A percentile compares a stretch with the other conserved stretches of the same genome.
These are phyloP conservation scores for Aspergillus costaricaensis DNA, from an alignment of 2,329 filamentous ascomycete genomes.

Conservation along the genomic window DNA sequence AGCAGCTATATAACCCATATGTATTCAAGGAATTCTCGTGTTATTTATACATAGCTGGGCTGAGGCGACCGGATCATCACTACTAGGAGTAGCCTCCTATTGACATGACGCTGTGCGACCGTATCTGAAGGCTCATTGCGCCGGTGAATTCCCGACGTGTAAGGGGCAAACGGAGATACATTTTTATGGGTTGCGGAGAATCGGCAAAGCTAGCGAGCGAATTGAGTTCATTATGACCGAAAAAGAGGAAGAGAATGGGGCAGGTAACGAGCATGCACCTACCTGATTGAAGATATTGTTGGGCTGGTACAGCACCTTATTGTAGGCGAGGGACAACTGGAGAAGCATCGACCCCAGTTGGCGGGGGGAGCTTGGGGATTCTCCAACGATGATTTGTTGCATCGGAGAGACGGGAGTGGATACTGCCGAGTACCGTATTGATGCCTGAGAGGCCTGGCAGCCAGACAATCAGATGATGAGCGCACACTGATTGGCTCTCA, in stretches of 20 bases:
- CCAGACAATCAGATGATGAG: slow-evolving; percentile 18
- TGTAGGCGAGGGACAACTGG: neutral
- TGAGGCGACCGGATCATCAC: no score
- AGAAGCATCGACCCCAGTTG: neutral
- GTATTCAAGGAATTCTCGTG: neutral
- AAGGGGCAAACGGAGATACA: slow-evolving; percentile 6
- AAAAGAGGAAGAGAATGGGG: neutral
- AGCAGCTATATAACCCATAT: neutral
- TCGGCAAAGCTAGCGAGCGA: neutral
- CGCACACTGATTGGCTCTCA: slow-evolving; percentile 25
- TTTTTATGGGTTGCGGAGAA: neutral
- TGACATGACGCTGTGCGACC: slow-evolving; percentile 12
- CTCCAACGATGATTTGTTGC: neutral
- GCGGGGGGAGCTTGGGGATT: neutral
- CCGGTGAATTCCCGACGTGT: slow-evolving; percentile 26
- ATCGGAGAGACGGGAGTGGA: neutral
- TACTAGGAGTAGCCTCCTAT: no score
- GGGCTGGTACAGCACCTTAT: neutral
- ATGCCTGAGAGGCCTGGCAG: neutral
- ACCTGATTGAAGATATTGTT: neutral
- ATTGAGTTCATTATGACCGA: neutral
- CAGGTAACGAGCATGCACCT: neutral
- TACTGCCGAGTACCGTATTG: neutral
- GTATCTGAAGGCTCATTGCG: slow-evolving; percentile 16
- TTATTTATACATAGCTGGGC: neutral